Base-by-base conservation (phyloP, 2,329 filamentous ascomycete species). In the Lanzia echinophila region DNA sequence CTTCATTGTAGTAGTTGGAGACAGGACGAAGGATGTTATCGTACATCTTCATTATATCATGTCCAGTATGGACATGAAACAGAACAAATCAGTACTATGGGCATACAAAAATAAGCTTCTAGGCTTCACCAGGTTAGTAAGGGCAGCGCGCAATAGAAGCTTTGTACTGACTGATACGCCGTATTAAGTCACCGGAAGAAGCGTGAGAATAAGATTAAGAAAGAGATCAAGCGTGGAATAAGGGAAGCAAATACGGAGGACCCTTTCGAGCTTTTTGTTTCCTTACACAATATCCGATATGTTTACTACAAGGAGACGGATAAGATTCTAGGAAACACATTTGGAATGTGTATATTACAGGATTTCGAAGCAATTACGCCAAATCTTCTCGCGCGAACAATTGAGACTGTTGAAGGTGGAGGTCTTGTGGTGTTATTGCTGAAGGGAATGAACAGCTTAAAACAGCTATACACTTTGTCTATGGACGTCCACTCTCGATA, bases 231-330 rank as follows among this genome's bases (percentile, higher is more conserved):
- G 75, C 83, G 90, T 65, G 94, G 94, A 43, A 90, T 91, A 62
- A 83, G 95, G 67, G 94, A 99, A 71, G 83, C 88, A 58, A 96
- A 99, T 71, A 81, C 84, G 52, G 90, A 95, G 69, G 94, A 99
- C 69, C 88, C 94, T 0, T 99, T 99, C 75, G 94, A 99, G 73
- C 82, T 97, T 52, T 99, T 97, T 73, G 87, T 97, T 64, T 94
- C 90, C 55, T 84, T 96, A 54, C 88, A 97, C 75, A 90, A 96
- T 71, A 96, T 99, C 69, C 88, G 94, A 71, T 99, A 99, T 80
- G 90, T 94, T 55, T 99, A 96, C 79, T 99, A 99, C 78, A 99
- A 99, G 74, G 94, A 99, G 75, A 97, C 94, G 28, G 94, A 99
- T 67, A 97, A 96, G 78, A 96, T 99, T 67, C 73, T 97, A 54